Evolutionary conservation across 2,329 filamentous ascomycete species (phyloP), one percentile per base, ranked within the genome.

Genomic region (Xylaria sp.): DNA sequence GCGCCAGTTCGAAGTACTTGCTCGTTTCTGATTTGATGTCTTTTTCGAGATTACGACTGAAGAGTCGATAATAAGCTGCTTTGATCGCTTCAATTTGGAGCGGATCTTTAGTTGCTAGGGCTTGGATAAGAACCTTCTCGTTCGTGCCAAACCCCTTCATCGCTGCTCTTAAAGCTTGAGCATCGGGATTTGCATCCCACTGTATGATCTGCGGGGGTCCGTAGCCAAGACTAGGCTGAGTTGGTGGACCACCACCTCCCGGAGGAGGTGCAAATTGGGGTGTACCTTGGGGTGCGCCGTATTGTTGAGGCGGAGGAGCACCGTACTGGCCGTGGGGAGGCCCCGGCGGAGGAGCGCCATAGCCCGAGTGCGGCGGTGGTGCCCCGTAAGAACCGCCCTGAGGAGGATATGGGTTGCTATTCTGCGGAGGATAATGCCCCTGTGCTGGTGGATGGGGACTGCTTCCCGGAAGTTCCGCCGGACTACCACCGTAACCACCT

Each of bases 91-190:
- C 87, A 70, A 96, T 86, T 78, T 97, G 92, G 4, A 94, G 83
- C 0, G 94, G 92, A 71, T 97, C 93, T 71, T 94, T 91, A 73
- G 85, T 87, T 2, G 91, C 83, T 9, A 98, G 83, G 2, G 91
- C 83, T 1, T 84, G 83, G 71, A 97, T 94, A 18, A 98, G 83
- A 0, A 87, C 80, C 75, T 90, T 91, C 79, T 98, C 94, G 75
- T 98, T 90, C 0, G 94, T 98, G 40, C 94, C 95, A 70, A 97
- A 93, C 0, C 94, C 94, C 80, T 97, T 97, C 93, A 98, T 97
- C 1, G 95, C 93, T 73, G 87, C 87, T 62, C 93, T 89, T 25
- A 97, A 83, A 3, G 85, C 87, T 66, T 93, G 88, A 0, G 93
- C 92, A 74, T 96, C 90, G 13, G 84, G 82, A 2, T 83, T 85